Evolutionary conservation across 805 yeast genomes (phyloP).

Genomic region (Metschnikowia sp.): DNA sequence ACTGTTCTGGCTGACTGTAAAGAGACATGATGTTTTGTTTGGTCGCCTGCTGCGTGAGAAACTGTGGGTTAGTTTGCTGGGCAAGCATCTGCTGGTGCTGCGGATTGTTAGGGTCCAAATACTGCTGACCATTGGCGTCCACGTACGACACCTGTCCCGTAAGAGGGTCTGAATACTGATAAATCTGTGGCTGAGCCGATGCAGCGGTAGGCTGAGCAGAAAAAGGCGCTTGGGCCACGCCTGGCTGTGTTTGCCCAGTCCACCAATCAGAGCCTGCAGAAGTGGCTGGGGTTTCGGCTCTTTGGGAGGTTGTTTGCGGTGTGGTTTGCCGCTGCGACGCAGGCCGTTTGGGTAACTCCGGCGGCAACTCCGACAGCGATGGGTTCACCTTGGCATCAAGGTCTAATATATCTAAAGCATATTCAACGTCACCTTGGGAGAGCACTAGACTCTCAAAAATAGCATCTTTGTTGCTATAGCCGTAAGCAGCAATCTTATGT

Average conservation of each 20-base stretch:
- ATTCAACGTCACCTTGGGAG: slow-evolving; percentile 55
- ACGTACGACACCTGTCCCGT: slow-evolving; percentile 67
- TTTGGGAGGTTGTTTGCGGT: slow-evolving; percentile 7
- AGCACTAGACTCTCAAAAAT: slow-evolving; percentile 61
- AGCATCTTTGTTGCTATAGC: slow-evolving; percentile 54
- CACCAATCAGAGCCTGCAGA: slow-evolving; percentile 30
- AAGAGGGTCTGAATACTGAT: slow-evolving; percentile 67
- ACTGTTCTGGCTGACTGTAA: slow-evolving; percentile 40
- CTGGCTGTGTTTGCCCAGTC: slow-evolving; percentile 17
- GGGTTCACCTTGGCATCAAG: slow-evolving; percentile 36
- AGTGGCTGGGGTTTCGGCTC: slow-evolving; percentile 20
- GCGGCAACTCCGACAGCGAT: slow-evolving; percentile 41
- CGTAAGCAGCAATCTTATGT: slow-evolving; percentile 43
- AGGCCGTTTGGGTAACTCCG: slow-evolving; percentile 45
- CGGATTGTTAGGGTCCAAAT: slow-evolving; percentile 19
- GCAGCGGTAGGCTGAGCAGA: neutral
- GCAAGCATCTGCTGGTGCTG: slow-evolving; percentile 34
- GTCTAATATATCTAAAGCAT: slow-evolving; percentile 57
- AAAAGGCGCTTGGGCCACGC: slow-evolving; percentile 8
- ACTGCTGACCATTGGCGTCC: slow-evolving; percentile 65
- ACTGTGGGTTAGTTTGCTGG: slow-evolving; percentile 28
- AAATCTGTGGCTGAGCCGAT: slow-evolving; percentile 42
- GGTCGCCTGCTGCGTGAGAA: slow-evolving; percentile 29
- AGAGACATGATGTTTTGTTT: slow-evolving; percentile 33
- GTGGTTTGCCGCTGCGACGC: slow-evolving; percentile 2